Base-by-base conservation (phyloP, 805 yeast genomes). In the Danielia oregonensis region DNA sequence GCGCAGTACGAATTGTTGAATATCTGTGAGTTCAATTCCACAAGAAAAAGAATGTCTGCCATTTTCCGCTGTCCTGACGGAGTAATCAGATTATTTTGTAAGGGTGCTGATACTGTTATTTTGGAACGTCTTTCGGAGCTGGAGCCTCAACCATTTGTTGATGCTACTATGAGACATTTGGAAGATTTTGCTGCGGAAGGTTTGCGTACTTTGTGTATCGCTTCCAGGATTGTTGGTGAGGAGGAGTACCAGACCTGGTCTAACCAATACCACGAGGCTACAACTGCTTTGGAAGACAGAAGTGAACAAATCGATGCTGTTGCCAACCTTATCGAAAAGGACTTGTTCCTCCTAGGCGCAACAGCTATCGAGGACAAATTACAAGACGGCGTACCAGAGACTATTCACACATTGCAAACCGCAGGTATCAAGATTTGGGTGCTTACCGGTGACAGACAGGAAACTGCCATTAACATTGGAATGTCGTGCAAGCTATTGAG, bases 361-460 rank as follows among this genome's bases (percentile, higher is more conserved):
- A 94, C 98, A 24, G 99, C 98, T 1, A 93, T 93, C 55, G 99
- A 93, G 58, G 99, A 93, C 58, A 91, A 93, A 55, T 68, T 93
- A 30, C 99, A 93, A 64, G 97, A 91, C 38, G 98, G 97, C 26
- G 99, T 93, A 14, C 97, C 99, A 2, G 98, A 93, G 46, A 88
- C 98, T 1, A 94, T 93, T 41, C 93, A 86, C 46, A 85, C 95
- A 5, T 71, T 93, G 36, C 98, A 94, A 57, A 87, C 84, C 37
- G 99, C 99, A 0, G 97, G 97, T 11, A 89, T 94, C 45, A 91
- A 88, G 57, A 78, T 93, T 12, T 93, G 99, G 99, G 97, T 93
- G 16, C 68, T 93, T 32, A 93, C 99, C 2, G 99, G 99, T 49
- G 99, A 93, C 56, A 76, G 96, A 59, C 99, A 94, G 58, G 99